Percentiles rank a stretch among this genome's conserved stretches.
These are phyloP conservation scores for Amanita polypyramis DNA, from an alignment of 768 basidiomycete species.

Conservation along the genomic window DNA sequence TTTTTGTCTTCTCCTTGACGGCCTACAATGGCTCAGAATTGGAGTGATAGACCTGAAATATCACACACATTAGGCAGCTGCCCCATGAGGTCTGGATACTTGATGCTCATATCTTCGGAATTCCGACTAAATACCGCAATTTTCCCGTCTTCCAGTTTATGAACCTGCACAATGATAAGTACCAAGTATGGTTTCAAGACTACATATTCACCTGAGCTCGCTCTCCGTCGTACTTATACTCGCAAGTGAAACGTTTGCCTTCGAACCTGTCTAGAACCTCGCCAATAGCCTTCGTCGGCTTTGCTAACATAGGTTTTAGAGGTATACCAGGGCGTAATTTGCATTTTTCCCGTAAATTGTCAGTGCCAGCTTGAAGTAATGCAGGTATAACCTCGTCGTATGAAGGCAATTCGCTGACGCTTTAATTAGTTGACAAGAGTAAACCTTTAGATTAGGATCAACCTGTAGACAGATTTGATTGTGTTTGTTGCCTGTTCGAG, in stretches of 20 bases:
- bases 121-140: conserved; percentile 94
- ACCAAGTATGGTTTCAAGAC: not conserved
- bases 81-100: conserved; percentile 96
- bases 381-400: conserved; percentile 93
- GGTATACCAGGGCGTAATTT: conserved; percentile 94
- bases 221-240: conserved; percentile 99
- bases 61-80: conserved; percentile 70
- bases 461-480: conserved; percentile 94
- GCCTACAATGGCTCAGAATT: conserved; percentile 38
- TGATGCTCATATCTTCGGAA: conserved; percentile 98
- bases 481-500: conserved; percentile 69
- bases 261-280: conserved; percentile 97
- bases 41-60: not conserved
- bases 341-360: conserved; percentile 59
- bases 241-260: conserved; percentile 91
- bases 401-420: conserved; percentile 73
- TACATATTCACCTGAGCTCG: conserved; percentile 64
- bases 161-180: conserved; percentile 43
- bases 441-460: conserved; percentile 10
- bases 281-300: conserved; percentile 97
- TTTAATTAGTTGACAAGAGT: conserved; percentile 5
- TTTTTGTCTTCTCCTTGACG: conserved; percentile 70
- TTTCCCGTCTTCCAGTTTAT: conserved; percentile 70
- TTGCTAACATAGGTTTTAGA: conserved; percentile 97
- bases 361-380: conserved; percentile 69